Conservation (phyloP, 257 asterid species). For the Ophiorrhiza pumila region DNA sequence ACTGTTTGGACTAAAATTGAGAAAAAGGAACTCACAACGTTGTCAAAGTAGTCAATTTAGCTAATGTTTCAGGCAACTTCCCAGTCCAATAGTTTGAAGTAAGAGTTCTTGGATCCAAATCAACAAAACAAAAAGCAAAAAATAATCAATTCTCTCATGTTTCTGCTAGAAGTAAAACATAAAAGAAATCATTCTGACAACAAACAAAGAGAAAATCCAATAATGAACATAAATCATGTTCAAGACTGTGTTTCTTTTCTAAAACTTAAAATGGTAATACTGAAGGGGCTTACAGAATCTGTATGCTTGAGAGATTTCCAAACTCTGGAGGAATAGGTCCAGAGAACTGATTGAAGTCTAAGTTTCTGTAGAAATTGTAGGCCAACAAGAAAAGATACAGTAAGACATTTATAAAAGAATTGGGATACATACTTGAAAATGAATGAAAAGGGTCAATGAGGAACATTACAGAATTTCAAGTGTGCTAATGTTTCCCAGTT, state of each 20-base stretch:
- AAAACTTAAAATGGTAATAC: slow-evolving; percentile 27
- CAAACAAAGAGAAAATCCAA: slow-evolving; percentile 24
- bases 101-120: slow-evolving; percentile 29
- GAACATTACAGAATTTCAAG: slow-evolving; percentile 46
- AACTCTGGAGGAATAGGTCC: slow-evolving; percentile 71
- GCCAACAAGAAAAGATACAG: too few relatives aligned
- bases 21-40: slow-evolving; percentile 41
- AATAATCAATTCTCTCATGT: slow-evolving; percentile 39
- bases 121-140: slow-evolving; percentile 24
- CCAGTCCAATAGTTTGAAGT: slow-evolving; percentile 67
- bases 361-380: slow-evolving; percentile 26
- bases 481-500: slow-evolving; percentile 57
- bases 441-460: slow-evolving; percentile 20
- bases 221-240: not conserved
- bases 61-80: slow-evolving; percentile 45
- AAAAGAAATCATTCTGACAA: not conserved
- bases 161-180: not conserved
- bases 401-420: not conserved
- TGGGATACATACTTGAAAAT: not conserved
- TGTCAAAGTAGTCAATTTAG: slow-evolving; percentile 43
- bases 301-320: slow-evolving; percentile 45
- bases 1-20: not conserved
- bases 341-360: slow-evolving; percentile 61
- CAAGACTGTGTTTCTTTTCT: slow-evolving; percentile 39
- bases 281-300: slow-evolving; percentile 42